Conservation (phyloP, 306 rosid genomes). For the Vigna trinervia region DNA sequence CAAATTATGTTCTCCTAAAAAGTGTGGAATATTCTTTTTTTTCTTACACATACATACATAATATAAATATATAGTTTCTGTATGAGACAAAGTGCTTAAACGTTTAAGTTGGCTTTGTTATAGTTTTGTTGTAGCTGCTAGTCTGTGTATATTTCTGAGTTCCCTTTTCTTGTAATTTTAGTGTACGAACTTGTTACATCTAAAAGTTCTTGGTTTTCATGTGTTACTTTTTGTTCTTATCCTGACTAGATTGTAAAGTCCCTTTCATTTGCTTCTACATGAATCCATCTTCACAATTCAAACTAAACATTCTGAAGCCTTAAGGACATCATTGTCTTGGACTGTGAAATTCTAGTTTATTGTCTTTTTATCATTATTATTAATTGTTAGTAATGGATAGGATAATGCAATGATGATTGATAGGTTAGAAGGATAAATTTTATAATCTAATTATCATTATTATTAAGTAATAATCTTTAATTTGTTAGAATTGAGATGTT, state of each 20-base stretch:
- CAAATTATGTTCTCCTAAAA: not conserved
- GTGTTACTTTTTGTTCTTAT: not conserved
- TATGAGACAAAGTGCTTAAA: not conserved
- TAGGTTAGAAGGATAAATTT: too few relatives aligned
- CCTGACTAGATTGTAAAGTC: not conserved
- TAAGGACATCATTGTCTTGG: not conserved
- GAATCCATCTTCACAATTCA: not conserved
- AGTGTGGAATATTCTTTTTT: not conserved
- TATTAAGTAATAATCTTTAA: too few relatives aligned
- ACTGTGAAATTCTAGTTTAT: constrained; percentile 7
- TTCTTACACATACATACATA: not conserved
- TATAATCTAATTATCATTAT: too few relatives aligned
- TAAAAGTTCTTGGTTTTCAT: not conserved
- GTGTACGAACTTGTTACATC: constrained; percentile 29
- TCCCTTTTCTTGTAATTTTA: not conserved
- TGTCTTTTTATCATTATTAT: not conserved
- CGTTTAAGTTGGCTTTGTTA: not conserved
- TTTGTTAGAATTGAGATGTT: not conserved
- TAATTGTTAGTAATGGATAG: not conserved
- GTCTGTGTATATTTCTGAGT: constrained; percentile 17
- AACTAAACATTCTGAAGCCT: constrained; percentile 3
- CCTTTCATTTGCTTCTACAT: not conserved
- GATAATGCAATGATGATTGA: too few relatives aligned
- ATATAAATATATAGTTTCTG: not conserved
- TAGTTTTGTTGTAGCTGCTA: not conserved